These are phyloP conservation scores for Trichophyton mentagrophytes DNA, from an alignment of 2,329 filamentous ascomycete species.

Conservation along the genomic window DNA sequence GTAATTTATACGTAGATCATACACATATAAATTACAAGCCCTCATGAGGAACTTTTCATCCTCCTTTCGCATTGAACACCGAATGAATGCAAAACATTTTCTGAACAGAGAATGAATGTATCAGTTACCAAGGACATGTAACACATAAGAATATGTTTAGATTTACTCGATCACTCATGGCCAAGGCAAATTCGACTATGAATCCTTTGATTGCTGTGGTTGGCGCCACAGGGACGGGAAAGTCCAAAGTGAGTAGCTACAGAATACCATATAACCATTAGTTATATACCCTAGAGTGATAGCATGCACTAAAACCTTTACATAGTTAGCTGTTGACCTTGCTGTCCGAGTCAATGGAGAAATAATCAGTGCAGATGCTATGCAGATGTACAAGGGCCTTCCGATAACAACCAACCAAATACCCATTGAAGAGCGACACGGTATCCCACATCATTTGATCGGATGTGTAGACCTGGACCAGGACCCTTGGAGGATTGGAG, in stretches of 20 bases:
- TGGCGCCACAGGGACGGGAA: conserved; percentile 85
- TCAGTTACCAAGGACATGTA: background rate
- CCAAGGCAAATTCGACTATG: conserved; percentile 19
- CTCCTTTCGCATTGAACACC: too few relatives aligned
- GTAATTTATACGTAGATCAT: background rate
- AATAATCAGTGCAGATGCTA: conserved; percentile 92
- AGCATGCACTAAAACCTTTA: conserved; percentile 9
- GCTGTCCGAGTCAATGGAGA: conserved; percentile 77
- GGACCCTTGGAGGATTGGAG: conserved; percentile 69
- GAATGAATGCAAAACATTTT: too few relatives aligned
- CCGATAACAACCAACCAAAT: conserved; percentile 96
- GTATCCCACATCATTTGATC: conserved; percentile 77
- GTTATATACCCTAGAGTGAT: background rate
- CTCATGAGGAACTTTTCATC: background rate
- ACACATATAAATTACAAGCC: background rate
- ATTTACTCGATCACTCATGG: conserved; percentile 4
- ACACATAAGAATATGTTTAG: background rate
- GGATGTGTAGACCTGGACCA: conserved; percentile 63
- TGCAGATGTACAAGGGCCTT: conserved; percentile 89
- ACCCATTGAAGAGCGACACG: conserved; percentile 56
- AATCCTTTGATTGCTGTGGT: conserved; percentile 65
- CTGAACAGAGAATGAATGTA: too few relatives aligned
- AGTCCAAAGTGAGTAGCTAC: conserved; percentile 58
- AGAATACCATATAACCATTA: background rate
- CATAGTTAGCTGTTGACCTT: conserved; percentile 75